Conservation (phyloP, 495 filamentous ascomycete genomes). For the Lepraria neglecta region DNA sequence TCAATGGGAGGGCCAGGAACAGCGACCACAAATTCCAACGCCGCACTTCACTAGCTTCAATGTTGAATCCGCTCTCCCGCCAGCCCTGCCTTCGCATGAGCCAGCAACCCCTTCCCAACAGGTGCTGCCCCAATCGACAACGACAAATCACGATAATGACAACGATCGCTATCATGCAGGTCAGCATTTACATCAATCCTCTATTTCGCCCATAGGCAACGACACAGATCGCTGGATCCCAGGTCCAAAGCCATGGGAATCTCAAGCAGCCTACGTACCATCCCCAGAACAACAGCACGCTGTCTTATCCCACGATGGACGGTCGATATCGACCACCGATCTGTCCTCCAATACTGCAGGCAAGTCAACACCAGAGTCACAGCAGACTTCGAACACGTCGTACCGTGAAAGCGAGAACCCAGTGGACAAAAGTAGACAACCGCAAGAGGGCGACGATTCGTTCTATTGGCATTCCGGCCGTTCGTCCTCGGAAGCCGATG, state of each 20-base stretch:
- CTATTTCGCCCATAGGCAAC: constrained; percentile 15
- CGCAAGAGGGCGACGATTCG: constrained; percentile 24
- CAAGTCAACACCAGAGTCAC: constrained; percentile 23
- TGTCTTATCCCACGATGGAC: constrained; percentile 18
- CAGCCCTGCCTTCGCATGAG: neutral
- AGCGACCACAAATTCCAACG: constrained; percentile 13
- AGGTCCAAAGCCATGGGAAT: constrained; percentile 19
- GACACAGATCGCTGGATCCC: constrained; percentile 19
- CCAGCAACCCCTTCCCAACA: constrained; percentile 9
- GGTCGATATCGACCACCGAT: constrained; percentile 20
- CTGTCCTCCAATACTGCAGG: constrained; percentile 17
- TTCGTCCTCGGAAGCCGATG: constrained; percentile 23
- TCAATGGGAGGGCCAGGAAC: constrained; percentile 3
- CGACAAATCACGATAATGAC: neutral
- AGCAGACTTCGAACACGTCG: constrained; percentile 27
- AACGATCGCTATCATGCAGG: constrained; percentile 4
- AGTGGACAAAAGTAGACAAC: constrained; percentile 3
- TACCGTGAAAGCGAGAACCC: constrained; percentile 21
- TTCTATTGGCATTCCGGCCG: constrained; percentile 30
- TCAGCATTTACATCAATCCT: constrained; percentile 18
- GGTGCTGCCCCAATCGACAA: neutral
- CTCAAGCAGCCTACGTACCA: constrained; percentile 9
- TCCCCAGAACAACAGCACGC: constrained; percentile 21
- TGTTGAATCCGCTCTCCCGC: constrained; percentile 18
- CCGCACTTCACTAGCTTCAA: constrained; percentile 20